phyloP scores from a whole-genome alignment of 352 stramenopile species.

The Phytophthora pseudosyringae region DNA sequence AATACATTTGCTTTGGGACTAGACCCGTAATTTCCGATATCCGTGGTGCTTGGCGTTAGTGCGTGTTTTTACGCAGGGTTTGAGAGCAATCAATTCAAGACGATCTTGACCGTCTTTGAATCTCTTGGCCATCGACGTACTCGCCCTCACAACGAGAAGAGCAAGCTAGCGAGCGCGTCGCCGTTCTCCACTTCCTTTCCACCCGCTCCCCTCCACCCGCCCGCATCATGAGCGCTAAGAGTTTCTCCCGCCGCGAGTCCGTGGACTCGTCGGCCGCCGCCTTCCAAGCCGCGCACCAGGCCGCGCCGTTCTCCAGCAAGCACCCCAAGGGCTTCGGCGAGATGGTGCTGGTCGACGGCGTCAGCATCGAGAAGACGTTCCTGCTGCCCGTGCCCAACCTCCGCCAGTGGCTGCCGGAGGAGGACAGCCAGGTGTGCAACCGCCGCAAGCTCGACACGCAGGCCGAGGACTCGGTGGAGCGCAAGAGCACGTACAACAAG shows the following conservation, averaged over 20 bases:
- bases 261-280: slow-evolving; percentile 35
- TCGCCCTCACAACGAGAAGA: slow-evolving; percentile 29
- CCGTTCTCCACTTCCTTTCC: slow-evolving; percentile 8
- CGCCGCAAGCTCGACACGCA: slow-evolving; percentile 83
- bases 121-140: slow-evolving; percentile 34
- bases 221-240: slow-evolving; percentile 18
- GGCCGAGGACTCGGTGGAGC: slow-evolving; percentile 57
- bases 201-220: neutral
- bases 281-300: slow-evolving; percentile 60
- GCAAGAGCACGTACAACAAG: slow-evolving; percentile 88
- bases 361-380: slow-evolving; percentile 70
- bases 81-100: slow-evolving; percentile 31
- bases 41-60: slow-evolving; percentile 37
- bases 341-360: slow-evolving; percentile 75
- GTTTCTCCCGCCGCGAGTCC: slow-evolving; percentile 31
- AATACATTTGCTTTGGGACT: no score
- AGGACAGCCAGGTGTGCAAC: slow-evolving; percentile 63
- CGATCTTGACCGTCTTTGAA: slow-evolving; percentile 20
- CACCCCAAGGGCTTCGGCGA: slow-evolving; percentile 85
- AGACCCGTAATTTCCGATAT: no score
- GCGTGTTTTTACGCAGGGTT: slow-evolving; percentile 26
- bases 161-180: slow-evolving; percentile 15
- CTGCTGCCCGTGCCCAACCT: slow-evolving; percentile 80
- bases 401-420: slow-evolving; percentile 67
- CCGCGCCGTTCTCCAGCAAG: slow-evolving; percentile 78